Base-by-base conservation (phyloP, 2,329 filamentous ascomycete species). In the Neophaeococcomyces aloes region DNA sequence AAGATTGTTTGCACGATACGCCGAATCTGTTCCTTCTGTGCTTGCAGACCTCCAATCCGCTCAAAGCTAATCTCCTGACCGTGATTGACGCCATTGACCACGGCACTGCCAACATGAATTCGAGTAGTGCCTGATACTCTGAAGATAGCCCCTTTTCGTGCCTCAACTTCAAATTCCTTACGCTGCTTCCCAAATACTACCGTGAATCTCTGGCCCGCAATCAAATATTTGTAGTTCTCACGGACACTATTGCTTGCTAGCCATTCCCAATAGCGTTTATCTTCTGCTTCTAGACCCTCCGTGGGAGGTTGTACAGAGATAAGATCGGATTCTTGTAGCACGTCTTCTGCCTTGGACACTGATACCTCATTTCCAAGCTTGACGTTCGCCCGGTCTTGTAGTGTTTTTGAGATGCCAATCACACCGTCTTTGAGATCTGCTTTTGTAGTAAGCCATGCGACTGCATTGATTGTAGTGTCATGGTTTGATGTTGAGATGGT, bases 301-400 rank as follows among this genome's bases (percentile, higher is more conserved):
- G 34, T 46, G 14, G 29, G 14, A 17, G 29, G 32, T 51, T 72
- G 69, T 13, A 88, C 60, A 5, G 75, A 63, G 2, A 89, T 68
- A 21, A 70, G 67, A 3, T 72, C 67, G 4, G 79, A 76, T 17
- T 74, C 71, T 0, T 70, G 66, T 8, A 81, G 61, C 2, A 65
- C 53, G 2, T 63, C 65, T 6, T 70, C 69, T 7, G 73, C 69
- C 48, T 65, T 71, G 2, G 71, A 67, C 18, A 88, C 72, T 6
- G 72, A 70, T 37, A 93, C 68, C 39, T 78, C 74, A 38, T 87
- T 83, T 13, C 78, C 79, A 3, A 91, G 68, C 48, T 81, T 81
- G 53, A 94, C 74, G 1, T 76, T 77, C 52, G 83, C 83, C 5
- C 77, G 74, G 29, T 83, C 80, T 49, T 84, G 81, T 42, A 93